A percentile compares a stretch with the other conserved stretches of the same genome.
Conservation (phyloP, 495 filamentous ascomycete species). For the Thozetella sp. region DNA sequence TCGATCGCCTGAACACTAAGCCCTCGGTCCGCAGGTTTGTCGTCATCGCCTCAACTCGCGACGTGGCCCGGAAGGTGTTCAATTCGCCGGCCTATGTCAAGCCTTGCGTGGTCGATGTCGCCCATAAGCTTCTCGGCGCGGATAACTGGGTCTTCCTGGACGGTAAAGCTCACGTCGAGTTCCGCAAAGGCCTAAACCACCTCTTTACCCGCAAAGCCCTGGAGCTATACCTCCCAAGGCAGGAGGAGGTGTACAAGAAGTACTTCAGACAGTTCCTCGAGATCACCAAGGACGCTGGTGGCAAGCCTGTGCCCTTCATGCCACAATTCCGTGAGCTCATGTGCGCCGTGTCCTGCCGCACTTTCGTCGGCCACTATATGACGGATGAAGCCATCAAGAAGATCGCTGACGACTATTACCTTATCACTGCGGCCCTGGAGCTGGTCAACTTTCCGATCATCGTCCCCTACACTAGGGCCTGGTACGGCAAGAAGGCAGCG, state of each 20-base stretch:
- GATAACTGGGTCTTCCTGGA: conserved; percentile 98
- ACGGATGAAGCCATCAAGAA: conserved; percentile 86
- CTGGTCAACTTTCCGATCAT: conserved; percentile 99
- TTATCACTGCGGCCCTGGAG: conserved; percentile 93
- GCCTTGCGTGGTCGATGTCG: conserved; percentile 94
- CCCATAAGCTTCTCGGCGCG: conserved; percentile 89
- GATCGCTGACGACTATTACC: conserved; percentile 95
- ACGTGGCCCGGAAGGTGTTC: conserved; percentile 96
- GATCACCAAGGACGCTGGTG: conserved; percentile 68
- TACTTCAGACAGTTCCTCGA: conserved; percentile 82
- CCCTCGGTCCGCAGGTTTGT: conserved; percentile 69
- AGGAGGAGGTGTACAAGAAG: conserved; percentile 87
- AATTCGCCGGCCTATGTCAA: conserved; percentile 93
- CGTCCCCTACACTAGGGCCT: conserved; percentile 91
- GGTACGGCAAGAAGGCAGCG: conserved; percentile 96
- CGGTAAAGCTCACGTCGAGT: conserved; percentile 93
- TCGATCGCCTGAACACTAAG: conserved; percentile 6
- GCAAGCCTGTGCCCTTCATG: conserved; percentile 86
- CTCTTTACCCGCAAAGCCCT: conserved; percentile 93
- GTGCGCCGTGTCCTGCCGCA: conserved; percentile 92
- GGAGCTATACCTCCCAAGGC: conserved; percentile 84
- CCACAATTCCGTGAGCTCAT: conserved; percentile 91
- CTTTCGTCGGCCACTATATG: conserved; percentile 97
- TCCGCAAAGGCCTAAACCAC: conserved; percentile 92
- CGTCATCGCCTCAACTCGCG: conserved; percentile 92